A percentile compares a stretch with the other conserved stretches of the same genome.
phyloP scores from a whole-genome alignment of 306 rosid genomes.

The Senna siamea region DNA sequence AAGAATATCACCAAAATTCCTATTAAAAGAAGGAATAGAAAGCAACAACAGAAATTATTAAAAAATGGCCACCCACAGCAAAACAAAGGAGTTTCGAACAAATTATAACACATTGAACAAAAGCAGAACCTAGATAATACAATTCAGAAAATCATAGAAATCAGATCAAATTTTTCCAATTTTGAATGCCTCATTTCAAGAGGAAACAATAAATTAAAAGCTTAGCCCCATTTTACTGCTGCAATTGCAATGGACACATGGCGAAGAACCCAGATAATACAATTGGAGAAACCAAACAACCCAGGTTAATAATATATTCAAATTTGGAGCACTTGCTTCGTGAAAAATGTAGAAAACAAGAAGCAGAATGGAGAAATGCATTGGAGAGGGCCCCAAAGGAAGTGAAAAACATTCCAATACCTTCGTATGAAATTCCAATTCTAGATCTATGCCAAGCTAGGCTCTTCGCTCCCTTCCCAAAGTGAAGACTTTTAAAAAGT shows the following conservation, averaged over 20 bases:
- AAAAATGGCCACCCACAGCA: conserved; percentile 21
- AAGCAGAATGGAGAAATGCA: conserved; percentile 14
- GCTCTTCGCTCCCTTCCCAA: conserved; percentile 21
- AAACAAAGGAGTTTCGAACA: conserved; percentile 19
- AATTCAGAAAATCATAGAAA: conserved; percentile 14
- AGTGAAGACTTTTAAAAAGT: background rate
- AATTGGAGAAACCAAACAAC: background rate
- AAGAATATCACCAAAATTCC: conserved; percentile 21
- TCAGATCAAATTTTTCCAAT: conserved; percentile 22
- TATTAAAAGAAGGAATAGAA: conserved; percentile 8
- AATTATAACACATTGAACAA: conserved; percentile 32
- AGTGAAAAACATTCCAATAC: conserved; percentile 29
- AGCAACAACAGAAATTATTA: background rate
- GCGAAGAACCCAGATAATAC: conserved; percentile 16
- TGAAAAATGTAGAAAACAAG: background rate
- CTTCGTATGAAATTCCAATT: conserved; percentile 50
- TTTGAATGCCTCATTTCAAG: background rate
- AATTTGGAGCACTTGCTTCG: background rate
- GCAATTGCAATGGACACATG: conserved; percentile 34
- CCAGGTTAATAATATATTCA: background rate
- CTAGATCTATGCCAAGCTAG: conserved; percentile 39
- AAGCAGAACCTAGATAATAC: conserved; percentile 29
- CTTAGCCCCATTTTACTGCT: background rate
- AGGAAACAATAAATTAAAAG: background rate
- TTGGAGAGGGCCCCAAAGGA: conserved; percentile 12